A percentile compares a stretch with the other conserved stretches of the same genome.
Evolutionary conservation across 495 filamentous ascomycete genomes (phyloP).

Genomic region (Articulospora tetracladia): DNA sequence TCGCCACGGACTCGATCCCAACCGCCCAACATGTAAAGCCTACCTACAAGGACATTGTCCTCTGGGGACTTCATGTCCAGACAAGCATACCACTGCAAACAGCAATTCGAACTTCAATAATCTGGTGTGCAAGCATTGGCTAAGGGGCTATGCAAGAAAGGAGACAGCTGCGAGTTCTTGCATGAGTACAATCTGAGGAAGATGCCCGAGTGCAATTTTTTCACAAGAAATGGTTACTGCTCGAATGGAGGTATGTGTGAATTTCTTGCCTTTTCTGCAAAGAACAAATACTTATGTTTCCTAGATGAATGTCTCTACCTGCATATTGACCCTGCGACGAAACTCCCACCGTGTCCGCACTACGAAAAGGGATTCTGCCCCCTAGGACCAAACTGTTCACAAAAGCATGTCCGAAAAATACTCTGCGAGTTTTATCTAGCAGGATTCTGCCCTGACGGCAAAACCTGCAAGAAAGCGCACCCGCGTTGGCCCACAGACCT

Average conservation of each 20-base stretch:
- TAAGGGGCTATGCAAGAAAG: constrained; percentile 98
- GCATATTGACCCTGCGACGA: constrained; percentile 79
- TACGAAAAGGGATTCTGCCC: constrained; percentile 96
- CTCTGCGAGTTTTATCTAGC: constrained; percentile 86
- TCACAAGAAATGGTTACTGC: constrained; percentile 85
- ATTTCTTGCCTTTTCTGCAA: background rate
- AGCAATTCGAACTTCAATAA: constrained; percentile 60
- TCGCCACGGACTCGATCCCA: constrained; percentile 69
- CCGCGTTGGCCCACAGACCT: constrained; percentile 73
- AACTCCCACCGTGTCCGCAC: constrained; percentile 83
- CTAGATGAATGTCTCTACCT: constrained; percentile 91
- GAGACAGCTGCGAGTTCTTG: constrained; percentile 89
- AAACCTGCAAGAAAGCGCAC: constrained; percentile 72
- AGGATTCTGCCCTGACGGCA: constrained; percentile 91
- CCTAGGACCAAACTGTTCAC: constrained; percentile 78
- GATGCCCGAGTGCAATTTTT: constrained; percentile 96
- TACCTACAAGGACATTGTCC: constrained; percentile 78
- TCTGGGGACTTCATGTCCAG: constrained; percentile 68
- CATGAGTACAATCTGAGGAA: constrained; percentile 98
- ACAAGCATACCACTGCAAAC: constrained; percentile 49
- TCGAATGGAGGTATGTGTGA: constrained; percentile 59
- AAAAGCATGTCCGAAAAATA: constrained; percentile 75
- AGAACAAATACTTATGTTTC: background rate
- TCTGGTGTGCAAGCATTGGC: constrained; percentile 97
- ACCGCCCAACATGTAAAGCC: constrained; percentile 77